Evolutionary conservation across 116 monocot genomes (phyloP), one percentile per base, ranked within the genome.

Genomic region (Dioscorea cayenensis): DNA sequence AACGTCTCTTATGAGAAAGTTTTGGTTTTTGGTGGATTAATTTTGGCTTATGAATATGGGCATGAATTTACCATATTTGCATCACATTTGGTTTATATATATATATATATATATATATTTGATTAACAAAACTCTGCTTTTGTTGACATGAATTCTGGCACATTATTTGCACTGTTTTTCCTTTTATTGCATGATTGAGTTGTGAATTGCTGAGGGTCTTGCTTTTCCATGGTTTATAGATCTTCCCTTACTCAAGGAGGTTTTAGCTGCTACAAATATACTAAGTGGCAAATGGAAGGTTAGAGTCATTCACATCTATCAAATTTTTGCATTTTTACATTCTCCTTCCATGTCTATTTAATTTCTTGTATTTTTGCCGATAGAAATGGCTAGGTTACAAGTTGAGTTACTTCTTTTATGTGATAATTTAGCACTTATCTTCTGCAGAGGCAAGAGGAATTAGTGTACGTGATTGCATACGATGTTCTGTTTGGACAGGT

Each of bases 401-500:
- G 7, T 35, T 35, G 36, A 67, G 36, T 17, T 67, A 16, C 18
- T 49, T 43, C 20, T 27, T 22, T 22, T 66, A 22, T 22, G 48
- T 50, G 20, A 43, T 10, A 10, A 12, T 12, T 9, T 1, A 43
- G 43, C 43, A 43, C 16, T 16, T 69, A 49, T 11, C 18, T 73
- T 60, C 66, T 77, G 74, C 87, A 96, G 96, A 92, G 86, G 79
- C 92, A 90, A 72, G 78, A 90, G 71, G 87, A 90, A 71, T 79
- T 96, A 65, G 64, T 96, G 14, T 96, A 77, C 59, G 79, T 96
- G 18, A 75, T 81, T 58, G 67, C 84, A 27, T 96, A 96, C 68
- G 96, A 96, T 66, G 75, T 96, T 75, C 84, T 96, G 16, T 96
- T 96, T 74, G 96, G 96, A 14, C 87, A 88, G 90, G 93, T 89